A percentile compares a stretch with the other conserved stretches of the same genome.
Conservation (phyloP, 1,139 yeast genomes). For the Hanseniaspora sp. region DNA sequence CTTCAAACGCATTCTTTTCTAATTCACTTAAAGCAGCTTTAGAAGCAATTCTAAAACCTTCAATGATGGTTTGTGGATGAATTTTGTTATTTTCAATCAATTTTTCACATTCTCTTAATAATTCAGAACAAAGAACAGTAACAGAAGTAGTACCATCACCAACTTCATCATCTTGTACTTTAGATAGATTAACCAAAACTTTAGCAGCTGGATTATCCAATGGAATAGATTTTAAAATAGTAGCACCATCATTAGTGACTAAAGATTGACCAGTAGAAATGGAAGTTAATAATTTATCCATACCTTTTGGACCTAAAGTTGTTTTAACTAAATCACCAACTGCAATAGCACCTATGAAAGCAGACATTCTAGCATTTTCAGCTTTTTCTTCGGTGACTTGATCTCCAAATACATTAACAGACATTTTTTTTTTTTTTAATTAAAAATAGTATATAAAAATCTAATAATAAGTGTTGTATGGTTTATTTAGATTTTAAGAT, state of each 20-base stretch:
- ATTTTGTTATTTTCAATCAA: conserved; percentile 77
- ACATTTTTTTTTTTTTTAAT: too few relatives aligned
- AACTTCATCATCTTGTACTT: conserved; percentile 96
- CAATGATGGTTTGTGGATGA: conserved; percentile 95
- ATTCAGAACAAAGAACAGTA: conserved; percentile 82
- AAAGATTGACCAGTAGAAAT: conserved; percentile 66
- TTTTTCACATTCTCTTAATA: conserved; percentile 89
- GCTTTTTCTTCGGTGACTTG: conserved; percentile 97
- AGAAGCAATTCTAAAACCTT: conserved; percentile 85
- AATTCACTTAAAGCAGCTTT: conserved; percentile 73
- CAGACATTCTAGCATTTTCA: conserved; percentile 92
- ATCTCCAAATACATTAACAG: conserved; percentile 87
- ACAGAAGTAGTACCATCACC: conserved; percentile 99
- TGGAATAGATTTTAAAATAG: conserved; percentile 86
- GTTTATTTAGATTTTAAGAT: too few relatives aligned
- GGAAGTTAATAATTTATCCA: conserved; percentile 89
- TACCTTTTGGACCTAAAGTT: conserved; percentile 95
- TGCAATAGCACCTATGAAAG: conserved; percentile 97
- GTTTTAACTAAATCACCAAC: conserved; percentile 95
- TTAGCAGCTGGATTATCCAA: conserved; percentile 97
- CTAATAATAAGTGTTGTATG: too few relatives aligned
- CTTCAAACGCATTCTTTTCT: conserved; percentile 50
- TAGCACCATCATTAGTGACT: conserved; percentile 97
- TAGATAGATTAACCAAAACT: conserved; percentile 86
- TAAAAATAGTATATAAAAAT: too few relatives aligned